Evolutionary conservation across 257 asterid genomes (phyloP).

Genomic region (Salvia rosmarinus): DNA sequence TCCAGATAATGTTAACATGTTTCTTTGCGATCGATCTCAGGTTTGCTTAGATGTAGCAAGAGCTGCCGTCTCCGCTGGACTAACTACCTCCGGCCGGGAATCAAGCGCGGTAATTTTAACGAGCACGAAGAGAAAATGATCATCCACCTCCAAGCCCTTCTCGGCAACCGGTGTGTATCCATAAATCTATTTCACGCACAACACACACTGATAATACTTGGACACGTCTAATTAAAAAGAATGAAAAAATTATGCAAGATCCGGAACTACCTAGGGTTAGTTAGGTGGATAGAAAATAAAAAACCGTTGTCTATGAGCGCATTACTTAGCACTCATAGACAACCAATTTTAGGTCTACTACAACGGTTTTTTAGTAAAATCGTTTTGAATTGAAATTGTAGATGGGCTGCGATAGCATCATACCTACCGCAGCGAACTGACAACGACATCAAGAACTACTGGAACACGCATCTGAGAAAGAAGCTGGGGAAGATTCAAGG

Average conservation of each 20-base stretch:
- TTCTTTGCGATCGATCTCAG: slow-evolving; percentile 37
- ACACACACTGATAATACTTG: neutral
- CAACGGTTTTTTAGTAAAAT: neutral
- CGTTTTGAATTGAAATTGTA: slow-evolving; percentile 23
- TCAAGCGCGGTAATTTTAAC: slow-evolving; percentile 77
- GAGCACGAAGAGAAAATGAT: slow-evolving; percentile 84
- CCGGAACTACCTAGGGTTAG: slow-evolving; percentile 33
- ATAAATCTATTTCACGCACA: neutral
- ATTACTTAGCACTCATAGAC: too few relatives aligned
- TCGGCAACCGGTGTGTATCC: slow-evolving; percentile 68
- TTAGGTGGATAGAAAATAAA: neutral
- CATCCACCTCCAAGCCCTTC: slow-evolving; percentile 89
- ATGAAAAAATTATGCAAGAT: neutral
- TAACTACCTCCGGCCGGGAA: slow-evolving; percentile 91
- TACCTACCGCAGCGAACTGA: slow-evolving; percentile 85
- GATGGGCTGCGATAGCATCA: slow-evolving; percentile 99
- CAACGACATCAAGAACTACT: slow-evolving; percentile 82
- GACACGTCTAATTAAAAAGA: neutral
- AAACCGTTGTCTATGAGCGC: too few relatives aligned
- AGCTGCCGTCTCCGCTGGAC: slow-evolving; percentile 97
- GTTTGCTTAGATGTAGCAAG: slow-evolving; percentile 90
- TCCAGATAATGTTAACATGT: neutral
- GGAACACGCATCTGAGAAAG: slow-evolving; percentile 87
- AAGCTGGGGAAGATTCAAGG: slow-evolving; percentile 58
- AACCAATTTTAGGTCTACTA: too few relatives aligned